Evolutionary conservation across 2,329 filamentous ascomycete species (phyloP), one percentile per base, ranked within the genome.

Genomic region (Botrytis galanthina): DNA sequence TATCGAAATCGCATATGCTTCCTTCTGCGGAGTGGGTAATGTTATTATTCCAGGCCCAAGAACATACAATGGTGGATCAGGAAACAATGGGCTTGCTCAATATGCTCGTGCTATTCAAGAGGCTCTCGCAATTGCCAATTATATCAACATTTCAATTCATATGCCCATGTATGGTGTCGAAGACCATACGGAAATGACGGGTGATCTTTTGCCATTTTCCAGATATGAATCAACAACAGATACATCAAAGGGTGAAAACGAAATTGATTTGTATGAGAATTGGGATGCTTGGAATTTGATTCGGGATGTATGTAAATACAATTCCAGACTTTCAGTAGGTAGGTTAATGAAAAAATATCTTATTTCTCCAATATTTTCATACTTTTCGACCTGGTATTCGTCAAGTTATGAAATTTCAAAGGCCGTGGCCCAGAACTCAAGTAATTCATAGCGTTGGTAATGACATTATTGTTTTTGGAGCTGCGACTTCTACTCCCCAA

Each of bases 231-330:
- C 71, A 81, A 78, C 82, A 68, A 75, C 81, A 42, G 75, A 82
- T 16, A 81, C 85, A 57, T 78, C 77, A 8, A 77, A 82, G 48
- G 78, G 79, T 10, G 84, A 85, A 46, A 76, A 75, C 54, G 86
- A 89, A 35, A 84, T 91, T 74, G 92, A 95, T 79, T 82, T 92
- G 0, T 96, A 93, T 82, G 91, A 91, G 71, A 87, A 91, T 3
- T 99, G 97, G 97, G 95, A 98, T 82, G 91, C 92, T 1, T 99
- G 96, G 96, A 92, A 99, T 81, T 87, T 91, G 35, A 92, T 99
- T 79, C 89, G 96, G 71, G 91, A 91, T 71, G 86, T 94, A 73
- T 98, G 94, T 87, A 92, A 91, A 83, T 98, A 99, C 83, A 92
- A 91, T 82, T 84, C 87, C 73, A 89, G 94, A 81, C 86, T 99